Conservation (phyloP, 306 rosid species). For the Malus domestica region DNA sequence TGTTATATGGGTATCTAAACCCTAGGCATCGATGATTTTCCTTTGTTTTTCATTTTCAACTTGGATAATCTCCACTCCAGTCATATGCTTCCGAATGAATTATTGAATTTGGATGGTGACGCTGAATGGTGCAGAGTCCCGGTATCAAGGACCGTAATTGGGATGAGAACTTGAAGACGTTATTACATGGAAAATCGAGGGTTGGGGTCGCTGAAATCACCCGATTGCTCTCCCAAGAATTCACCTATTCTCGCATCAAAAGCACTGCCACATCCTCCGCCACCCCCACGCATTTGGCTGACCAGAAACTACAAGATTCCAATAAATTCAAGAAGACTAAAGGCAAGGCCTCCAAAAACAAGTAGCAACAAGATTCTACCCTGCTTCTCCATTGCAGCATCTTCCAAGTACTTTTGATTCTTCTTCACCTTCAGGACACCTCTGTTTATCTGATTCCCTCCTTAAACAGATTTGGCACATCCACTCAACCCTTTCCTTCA, state of each 20-base stretch:
- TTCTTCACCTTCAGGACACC: no score
- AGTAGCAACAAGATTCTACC: neutral
- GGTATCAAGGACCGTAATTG: conserved; percentile 52
- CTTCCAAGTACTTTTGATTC: no score
- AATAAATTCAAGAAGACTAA: conserved; percentile 2
- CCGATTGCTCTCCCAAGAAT: conserved; percentile 52
- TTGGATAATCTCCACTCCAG: no score
- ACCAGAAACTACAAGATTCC: neutral
- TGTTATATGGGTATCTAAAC: conserved; percentile 47
- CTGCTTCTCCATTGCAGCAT: no score
- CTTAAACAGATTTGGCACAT: no score
- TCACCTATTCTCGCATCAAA: conserved; percentile 31
- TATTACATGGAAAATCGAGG: conserved; percentile 43
- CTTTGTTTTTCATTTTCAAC: no score
- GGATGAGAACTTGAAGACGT: conserved; percentile 56
- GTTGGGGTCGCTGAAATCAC: conserved; percentile 49
- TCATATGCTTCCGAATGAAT: no score
- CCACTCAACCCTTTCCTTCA: no score
- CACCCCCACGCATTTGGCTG: neutral
- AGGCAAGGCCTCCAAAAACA: conserved; percentile 1
- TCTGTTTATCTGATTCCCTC: no score
- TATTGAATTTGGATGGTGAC: no score
- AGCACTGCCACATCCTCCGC: conserved; percentile 17
- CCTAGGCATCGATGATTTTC: no score
- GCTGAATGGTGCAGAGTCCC: conserved; percentile 42